Evolutionary conservation across 139 green algal genomes (phyloP).

Genomic region (Coelastrella sp.): DNA sequence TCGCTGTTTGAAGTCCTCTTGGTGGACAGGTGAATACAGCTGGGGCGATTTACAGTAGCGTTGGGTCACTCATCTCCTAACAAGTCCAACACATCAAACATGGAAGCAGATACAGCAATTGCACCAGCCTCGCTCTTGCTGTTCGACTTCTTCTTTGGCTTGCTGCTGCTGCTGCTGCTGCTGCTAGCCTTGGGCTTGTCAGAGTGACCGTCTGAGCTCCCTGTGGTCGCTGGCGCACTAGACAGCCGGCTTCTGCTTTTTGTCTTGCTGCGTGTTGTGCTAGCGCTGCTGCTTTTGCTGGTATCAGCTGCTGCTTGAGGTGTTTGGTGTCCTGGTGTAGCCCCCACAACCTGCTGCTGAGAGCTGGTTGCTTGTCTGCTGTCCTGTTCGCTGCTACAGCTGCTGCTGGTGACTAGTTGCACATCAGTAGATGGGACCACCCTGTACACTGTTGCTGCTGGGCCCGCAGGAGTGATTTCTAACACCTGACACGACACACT

Average conservation of each 20-base stretch:
- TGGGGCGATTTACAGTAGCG: background rate
- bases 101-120: background rate
- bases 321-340: too few relatives aligned
- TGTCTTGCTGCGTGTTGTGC: background rate
- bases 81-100: constrained; percentile 34
- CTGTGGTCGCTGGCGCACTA: background rate
- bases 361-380: background rate
- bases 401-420: constrained; percentile 21
- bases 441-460: constrained; percentile 13
- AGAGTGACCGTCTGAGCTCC: background rate
- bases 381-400: constrained; percentile 20
- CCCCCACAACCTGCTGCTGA: too few relatives aligned
- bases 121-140: background rate
- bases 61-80: constrained; percentile 15
- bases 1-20: too few relatives aligned
- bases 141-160: constrained; percentile 20
- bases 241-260: background rate
- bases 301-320: background rate
- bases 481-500: constrained; percentile 16
- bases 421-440: constrained; percentile 44
- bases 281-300: constrained; percentile 17
- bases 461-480: background rate
- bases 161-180: constrained; percentile 47
- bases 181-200: background rate
- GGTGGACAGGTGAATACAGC: background rate